Evolutionary conservation across 306 rosid species (phyloP).

Genomic region (Prunus mira): DNA sequence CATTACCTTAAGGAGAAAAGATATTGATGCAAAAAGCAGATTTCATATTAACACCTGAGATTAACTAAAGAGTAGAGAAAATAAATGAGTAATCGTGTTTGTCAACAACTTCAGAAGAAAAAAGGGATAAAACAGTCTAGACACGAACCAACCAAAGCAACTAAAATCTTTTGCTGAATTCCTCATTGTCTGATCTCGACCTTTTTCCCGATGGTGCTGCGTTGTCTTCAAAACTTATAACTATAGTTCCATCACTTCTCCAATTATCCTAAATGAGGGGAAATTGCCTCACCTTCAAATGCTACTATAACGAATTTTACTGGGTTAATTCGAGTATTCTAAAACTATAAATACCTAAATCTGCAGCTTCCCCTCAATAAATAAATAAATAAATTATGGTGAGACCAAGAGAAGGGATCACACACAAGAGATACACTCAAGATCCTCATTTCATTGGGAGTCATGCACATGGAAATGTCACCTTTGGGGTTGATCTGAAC

Average conservation of each 20-base stretch:
- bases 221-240: constrained; percentile 30
- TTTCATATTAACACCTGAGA: not conserved
- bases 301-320: constrained; percentile 38
- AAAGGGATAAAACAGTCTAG: not conserved
- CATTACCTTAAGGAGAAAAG: not conserved
- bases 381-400: constrained; percentile 20
- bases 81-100: not conserved
- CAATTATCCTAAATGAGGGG: constrained; percentile 36
- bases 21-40: not conserved
- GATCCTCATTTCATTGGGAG: constrained; percentile 23
- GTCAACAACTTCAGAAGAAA: not conserved
- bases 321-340: constrained; percentile 47
- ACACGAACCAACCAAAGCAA: constrained; percentile 5
- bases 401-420: constrained; percentile 45
- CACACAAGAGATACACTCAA: constrained; percentile 38
- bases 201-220: constrained; percentile 26
- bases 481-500: constrained; percentile 78
- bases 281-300: constrained; percentile 37
- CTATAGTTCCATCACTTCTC: constrained; percentile 18
- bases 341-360: constrained; percentile 49
- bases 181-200: constrained; percentile 20
- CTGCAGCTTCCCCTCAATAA: constrained; percentile 51
- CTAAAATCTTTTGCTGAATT: constrained; percentile 1
- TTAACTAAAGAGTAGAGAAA: not conserved
- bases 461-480: constrained; percentile 35